Base-by-base conservation (phyloP, 257 asterid genomes). In the Schizonepeta tenuifolia region DNA sequence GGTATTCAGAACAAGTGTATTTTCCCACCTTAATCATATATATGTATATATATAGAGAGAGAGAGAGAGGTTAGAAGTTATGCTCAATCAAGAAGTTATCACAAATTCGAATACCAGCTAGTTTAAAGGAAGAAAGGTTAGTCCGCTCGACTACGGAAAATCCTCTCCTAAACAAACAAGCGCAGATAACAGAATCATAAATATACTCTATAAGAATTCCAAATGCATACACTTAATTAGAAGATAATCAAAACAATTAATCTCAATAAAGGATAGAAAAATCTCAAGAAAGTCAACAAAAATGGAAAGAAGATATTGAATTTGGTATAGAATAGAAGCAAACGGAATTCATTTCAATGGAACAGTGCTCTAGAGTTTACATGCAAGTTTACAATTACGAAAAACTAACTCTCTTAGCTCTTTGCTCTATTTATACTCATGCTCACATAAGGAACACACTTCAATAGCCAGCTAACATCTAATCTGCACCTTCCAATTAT, bases 1-100 rank as follows among this genome's bases (percentile, higher is more conserved):
- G 87, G 76, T 88, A 92, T 40, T 2, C 1, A 17, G n/a, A 44
- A 44, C n/a, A 13, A 44, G n/a, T 10, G 5, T 12, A 44, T 43
- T 10, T 10, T 2, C 14, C n/a, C n/a, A 43, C 13, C 50, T 43
- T 43, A 43, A 33, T 33, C 38, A 33, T 33, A 33, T 33, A 33
- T 7, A 31, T 31, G 38, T 5, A 33, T 7, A 6, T 7, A 35
- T 7, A 35, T 1, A 35, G 38, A 35, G 38, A 35, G 38, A 35
- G 9, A 6, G 0, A 33, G 1, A n/a, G n/a, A n/a, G n/a, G n/a
- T n/a, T n/a, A n/a, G n/a, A n/a, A n/a, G n/a, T n/a, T n/a, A n/a
- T n/a, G 8, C 3, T 8, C 62, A 53, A 18, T 13, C 14, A 1
- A 50, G 55, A 57, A 9, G 12, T 46, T 60, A 40, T 22, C 41